Evolutionary conservation across 2,329 filamentous ascomycete genomes (phyloP), one percentile per base, ranked within the genome.

Genomic region (Penicillium sp.): DNA sequence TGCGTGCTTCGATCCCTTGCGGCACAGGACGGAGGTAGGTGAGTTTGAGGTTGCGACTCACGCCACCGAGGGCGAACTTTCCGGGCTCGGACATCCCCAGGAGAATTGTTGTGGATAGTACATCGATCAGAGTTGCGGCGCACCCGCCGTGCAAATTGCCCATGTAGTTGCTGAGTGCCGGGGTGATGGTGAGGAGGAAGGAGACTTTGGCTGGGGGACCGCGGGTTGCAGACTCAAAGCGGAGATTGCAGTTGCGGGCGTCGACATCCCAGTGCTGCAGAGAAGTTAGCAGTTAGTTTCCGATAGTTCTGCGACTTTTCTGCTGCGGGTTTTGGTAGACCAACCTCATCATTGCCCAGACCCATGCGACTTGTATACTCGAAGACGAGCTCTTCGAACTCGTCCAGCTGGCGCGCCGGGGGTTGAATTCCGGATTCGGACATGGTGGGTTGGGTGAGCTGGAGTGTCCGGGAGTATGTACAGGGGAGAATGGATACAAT

Each of bases 111-210:
- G 83, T 83, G 0, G 88, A 89, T 60, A 83, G 79, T 51, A 82
- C 74, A 71, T 91, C 88, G 59, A 90, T 86, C 3, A 91, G 70
- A 0, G 86, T 86, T 2, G 88, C 81, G 0, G 83, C 78, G 56
- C 84, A 86, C 15, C 94, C 94, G n/a, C 89, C 91, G 71, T 95
- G 94, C 65, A 97, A 77, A 71, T 96, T 97, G 33, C 92, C 93
- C 65, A 97, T 74, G 56, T 89, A 83, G 78, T 97, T 99, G 54
- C 92, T 96, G 63, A 97, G 78, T 66, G 96, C 90, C 15, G 88
- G 85, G 27, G 92, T 96, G 71, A 97, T 95, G 62, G 58, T 70
- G 29, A 72, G 55, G 5, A 66, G 63, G 47, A 66, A 75, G 5
- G 66, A 65, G 46, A 67, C 69, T 29, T 62, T 65, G 18, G 68